These are phyloP conservation scores for Daldinia childiae DNA, from an alignment of 495 filamentous ascomycete species.

Conservation along the genomic window DNA sequence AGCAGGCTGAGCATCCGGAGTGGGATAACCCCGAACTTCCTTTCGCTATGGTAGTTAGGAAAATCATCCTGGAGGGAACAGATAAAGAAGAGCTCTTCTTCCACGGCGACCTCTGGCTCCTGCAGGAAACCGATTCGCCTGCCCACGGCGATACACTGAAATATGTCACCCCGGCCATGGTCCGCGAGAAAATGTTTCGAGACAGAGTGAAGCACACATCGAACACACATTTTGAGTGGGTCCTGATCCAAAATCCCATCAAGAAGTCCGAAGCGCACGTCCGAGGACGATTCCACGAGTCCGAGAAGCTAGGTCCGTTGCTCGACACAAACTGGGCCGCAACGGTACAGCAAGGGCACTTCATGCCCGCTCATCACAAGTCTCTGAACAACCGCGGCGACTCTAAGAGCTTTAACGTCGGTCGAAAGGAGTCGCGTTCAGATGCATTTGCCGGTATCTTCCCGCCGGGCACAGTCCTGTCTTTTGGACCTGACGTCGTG, in stretches of 20 bases:
- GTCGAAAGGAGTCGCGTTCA: conserved; percentile 28
- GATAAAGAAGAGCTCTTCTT: conserved; percentile 33
- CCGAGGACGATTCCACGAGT: conserved; percentile 57
- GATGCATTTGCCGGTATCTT: conserved; percentile 33
- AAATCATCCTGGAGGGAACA: conserved; percentile 23
- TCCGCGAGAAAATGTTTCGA: conserved; percentile 48
- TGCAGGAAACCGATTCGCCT: conserved; percentile 34
- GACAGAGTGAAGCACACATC: conserved; percentile 45
- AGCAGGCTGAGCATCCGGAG: conserved; percentile 9
- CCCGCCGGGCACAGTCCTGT: neutral
- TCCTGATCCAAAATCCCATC: conserved; percentile 27
- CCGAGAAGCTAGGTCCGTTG: conserved; percentile 48
- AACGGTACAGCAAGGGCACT: conserved; percentile 34
- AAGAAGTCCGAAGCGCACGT: conserved; percentile 45
- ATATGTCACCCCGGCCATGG: conserved; percentile 48
- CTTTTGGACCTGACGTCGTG: conserved; percentile 16
- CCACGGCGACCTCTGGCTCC: conserved; percentile 35
- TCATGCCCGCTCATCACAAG: conserved; percentile 50
- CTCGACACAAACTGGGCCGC: conserved; percentile 45
- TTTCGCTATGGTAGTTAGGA: conserved; percentile 50
- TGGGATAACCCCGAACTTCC: conserved; percentile 2
- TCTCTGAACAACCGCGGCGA: conserved; percentile 55
- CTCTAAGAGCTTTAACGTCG: conserved; percentile 24
- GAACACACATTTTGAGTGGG: conserved; percentile 48
- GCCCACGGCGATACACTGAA: conserved; percentile 19